Evolutionary conservation across 78 protist genomes (phyloP).

Genomic region (Dictyostelium discoideum): dicty_2.7 NC_007088.5:1048501-1049000

Average conservation of each 20-base stretch:
- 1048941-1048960: slow-evolving; percentile 80
- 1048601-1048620: background rate
- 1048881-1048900: slow-evolving; percentile 49
- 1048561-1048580: background rate
- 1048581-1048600: background rate
- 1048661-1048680: background rate
- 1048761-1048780: background rate
- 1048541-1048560: background rate
- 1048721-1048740: slow-evolving; percentile 10
- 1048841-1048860: slow-evolving; percentile 71
- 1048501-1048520: background rate
- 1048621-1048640: background rate
- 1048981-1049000: no score
- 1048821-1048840: slow-evolving; percentile 94
- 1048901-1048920: slow-evolving; percentile 48
- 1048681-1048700: background rate
- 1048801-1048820: slow-evolving; percentile 81
- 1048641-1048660: background rate
- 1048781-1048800: background rate
- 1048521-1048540: background rate
- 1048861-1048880: slow-evolving; percentile 63
- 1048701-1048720: slow-evolving; percentile 13
- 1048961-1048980: no score
- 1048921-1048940: slow-evolving; percentile 51
- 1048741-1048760: background rate